Conservation (phyloP, 2,329 filamentous ascomycete genomes). For the Aaosphaeria pasadenensis region DNA sequence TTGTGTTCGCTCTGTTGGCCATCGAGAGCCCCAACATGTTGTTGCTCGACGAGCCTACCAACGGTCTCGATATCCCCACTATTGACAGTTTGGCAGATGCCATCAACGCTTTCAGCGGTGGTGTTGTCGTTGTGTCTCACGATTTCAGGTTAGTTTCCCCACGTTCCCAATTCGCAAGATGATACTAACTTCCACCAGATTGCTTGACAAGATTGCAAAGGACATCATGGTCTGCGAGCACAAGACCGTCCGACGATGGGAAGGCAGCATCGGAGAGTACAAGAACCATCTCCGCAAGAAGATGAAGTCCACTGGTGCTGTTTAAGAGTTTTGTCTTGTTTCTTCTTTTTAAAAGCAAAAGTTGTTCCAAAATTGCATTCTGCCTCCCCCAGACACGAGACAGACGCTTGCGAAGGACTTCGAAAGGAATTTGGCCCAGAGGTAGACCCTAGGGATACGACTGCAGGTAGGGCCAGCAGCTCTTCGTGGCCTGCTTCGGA, state of each 20-base stretch:
- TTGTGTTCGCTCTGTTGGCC: constrained; percentile 93
- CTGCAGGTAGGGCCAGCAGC: constrained; percentile 21
- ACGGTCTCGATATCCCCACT: constrained; percentile 97
- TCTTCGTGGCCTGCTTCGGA: constrained; percentile 32
- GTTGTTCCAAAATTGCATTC: constrained; percentile 23
- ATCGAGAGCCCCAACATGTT: constrained; percentile 98
- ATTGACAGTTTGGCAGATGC: constrained; percentile 97
- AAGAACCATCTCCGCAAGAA: constrained; percentile 99
- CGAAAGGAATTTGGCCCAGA: constrained; percentile 4
- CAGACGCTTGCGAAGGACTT: not conserved
- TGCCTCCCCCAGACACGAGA: not conserved
- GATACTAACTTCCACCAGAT: constrained; percentile 55
- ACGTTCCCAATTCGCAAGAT: not conserved
- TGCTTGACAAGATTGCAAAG: constrained; percentile 99
- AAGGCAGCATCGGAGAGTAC: constrained; percentile 87
- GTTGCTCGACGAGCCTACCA: constrained; percentile 95
- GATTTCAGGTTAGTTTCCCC: constrained; percentile 79
- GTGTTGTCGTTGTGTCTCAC: constrained; percentile 97
- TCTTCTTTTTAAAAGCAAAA: constrained; percentile 9
- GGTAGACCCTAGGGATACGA: constrained; percentile 1
- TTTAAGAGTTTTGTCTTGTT: constrained; percentile 51
- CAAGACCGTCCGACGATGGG: constrained; percentile 88
- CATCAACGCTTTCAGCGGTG: constrained; percentile 93
- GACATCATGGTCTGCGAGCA: constrained; percentile 99
- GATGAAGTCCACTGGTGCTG: constrained; percentile 86